Base-by-base conservation (phyloP, 768 basidiomycete genomes). In the Rhizopogon roseolus region DNA sequence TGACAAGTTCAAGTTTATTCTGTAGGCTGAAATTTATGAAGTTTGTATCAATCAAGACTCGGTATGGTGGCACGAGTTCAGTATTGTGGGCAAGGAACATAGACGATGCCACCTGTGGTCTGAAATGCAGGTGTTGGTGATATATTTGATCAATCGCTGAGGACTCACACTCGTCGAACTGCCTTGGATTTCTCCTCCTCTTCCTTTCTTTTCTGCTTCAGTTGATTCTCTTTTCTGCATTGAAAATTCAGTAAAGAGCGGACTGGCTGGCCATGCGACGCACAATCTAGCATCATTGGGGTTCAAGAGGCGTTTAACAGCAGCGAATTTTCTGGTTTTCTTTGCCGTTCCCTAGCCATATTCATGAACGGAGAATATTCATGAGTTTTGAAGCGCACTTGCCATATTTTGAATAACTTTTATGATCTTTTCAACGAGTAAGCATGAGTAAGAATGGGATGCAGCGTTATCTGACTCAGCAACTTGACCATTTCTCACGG, bases 21-120 rank as follows among this genome's bases (percentile, higher is more conserved):
- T 99, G 97, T 46, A 99, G 79, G 60, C 88, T 92, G 68, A 98
- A 96, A 67, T 98, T 98, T 79, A 99, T 99, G 62, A 99, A 98
- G 69, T 99, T 99, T 66, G 97, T 99, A 71, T 99, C 97, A 56
- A 99, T 93, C 38, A 99, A 82, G 27, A 99, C 92, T 17, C 96
- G 85, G 67, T 98, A 99, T 3, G 97, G 97, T 0, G 97, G 97
- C 0, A 92, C 95, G 44, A 99, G 88, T 17, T 97, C 88, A 19
- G 89, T 86, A 69, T 99, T 98, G 69, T 98, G 97, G 4, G 89
- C 85, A 40, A 99, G 78, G 77, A 98, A 98, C 60, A 98, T 77
- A 17, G 94, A 93, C 29, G 93, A 90, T n/a, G 94, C 85, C 41
- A 88, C 78, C 65, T 91, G 88, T 4, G 89, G 83, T 43, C 93